Conservation (phyloP, 1,284 basidiomycete genomes). For the Vanrija sp. region DNA sequence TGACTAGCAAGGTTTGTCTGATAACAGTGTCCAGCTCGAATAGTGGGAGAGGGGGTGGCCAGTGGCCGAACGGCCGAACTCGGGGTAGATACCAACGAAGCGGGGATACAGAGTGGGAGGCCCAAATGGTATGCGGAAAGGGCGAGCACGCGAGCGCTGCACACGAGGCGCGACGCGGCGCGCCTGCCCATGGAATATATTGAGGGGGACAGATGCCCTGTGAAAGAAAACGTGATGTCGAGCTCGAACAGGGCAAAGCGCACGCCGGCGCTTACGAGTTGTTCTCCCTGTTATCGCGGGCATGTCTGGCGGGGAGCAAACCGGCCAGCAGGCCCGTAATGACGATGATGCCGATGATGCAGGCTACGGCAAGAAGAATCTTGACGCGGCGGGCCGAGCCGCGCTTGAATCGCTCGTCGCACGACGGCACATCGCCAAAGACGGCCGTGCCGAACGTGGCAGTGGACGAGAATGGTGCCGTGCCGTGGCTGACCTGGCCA, state of each 20-base stretch:
- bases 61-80: too few species aligned
- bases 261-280: too few species aligned
- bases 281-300: slow-evolving; percentile 3
- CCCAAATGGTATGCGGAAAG: not conserved
- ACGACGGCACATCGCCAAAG: slow-evolving; percentile 11
- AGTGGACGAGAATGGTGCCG: slow-evolving; percentile 1
- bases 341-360: slow-evolving; percentile 18
- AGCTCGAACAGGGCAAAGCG: too few species aligned
- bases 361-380: slow-evolving; percentile 8
- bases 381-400: slow-evolving; percentile 1
- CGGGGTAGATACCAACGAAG: too few species aligned
- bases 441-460: slow-evolving; percentile 10
- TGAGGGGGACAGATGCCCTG: too few species aligned
- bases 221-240: too few species aligned
- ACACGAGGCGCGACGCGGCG: not conserved
- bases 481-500: not conserved
- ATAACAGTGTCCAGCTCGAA: too few species aligned
- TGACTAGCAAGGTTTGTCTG: too few species aligned
- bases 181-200: too few species aligned
- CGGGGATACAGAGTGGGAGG: not conserved
- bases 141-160: not conserved
- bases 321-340: slow-evolving; percentile 28
- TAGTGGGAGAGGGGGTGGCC: too few species aligned
- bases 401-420: slow-evolving; percentile 1
- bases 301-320: slow-evolving; percentile 9